Percentiles rank a stretch among this genome's conserved stretches.
Evolutionary conservation across 768 basidiomycete genomes (phyloP).

Genomic region (Tubosaeta brunneosetosa): DNA sequence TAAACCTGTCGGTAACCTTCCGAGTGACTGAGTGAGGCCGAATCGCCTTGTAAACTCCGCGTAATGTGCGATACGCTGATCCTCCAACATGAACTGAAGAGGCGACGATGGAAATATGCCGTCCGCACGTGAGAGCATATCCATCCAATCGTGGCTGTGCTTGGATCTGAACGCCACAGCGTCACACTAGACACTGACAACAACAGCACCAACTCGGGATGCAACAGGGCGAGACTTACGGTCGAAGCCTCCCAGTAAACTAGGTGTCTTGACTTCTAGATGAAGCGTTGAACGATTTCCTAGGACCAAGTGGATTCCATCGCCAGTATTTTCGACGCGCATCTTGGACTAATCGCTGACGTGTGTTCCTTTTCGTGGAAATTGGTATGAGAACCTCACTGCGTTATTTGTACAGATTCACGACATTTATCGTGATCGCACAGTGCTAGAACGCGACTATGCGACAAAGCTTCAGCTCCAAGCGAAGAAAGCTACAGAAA

Average conservation of each 20-base stretch:
- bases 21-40: no score
- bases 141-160: background rate
- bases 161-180: background rate
- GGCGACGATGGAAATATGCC: no score
- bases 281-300: slow-evolving; percentile 6
- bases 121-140: background rate
- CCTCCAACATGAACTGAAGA: no score
- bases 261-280: background rate
- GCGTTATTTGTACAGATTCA: slow-evolving; percentile 48
- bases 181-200: background rate
- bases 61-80: no score
- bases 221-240: slow-evolving; percentile 36
- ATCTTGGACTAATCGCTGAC: slow-evolving; percentile 61
- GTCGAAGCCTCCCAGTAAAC: slow-evolving; percentile 51
- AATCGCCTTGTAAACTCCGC: no score
- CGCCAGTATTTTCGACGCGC: slow-evolving; percentile 51
- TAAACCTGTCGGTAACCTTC: no score
- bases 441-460: slow-evolving; percentile 72
- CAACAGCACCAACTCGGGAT: slow-evolving; percentile 4
- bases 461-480: slow-evolving; percentile 64
- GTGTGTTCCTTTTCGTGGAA: slow-evolving; percentile 35
- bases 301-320: slow-evolving; percentile 76
- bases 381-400: background rate
- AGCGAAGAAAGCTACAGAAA: slow-evolving; percentile 64
- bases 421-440: slow-evolving; percentile 65